Percentiles rank a stretch among this genome's conserved stretches.
Conservation (phyloP, 495 filamentous ascomycete genomes). For the Hamigera avellanea region DNA sequence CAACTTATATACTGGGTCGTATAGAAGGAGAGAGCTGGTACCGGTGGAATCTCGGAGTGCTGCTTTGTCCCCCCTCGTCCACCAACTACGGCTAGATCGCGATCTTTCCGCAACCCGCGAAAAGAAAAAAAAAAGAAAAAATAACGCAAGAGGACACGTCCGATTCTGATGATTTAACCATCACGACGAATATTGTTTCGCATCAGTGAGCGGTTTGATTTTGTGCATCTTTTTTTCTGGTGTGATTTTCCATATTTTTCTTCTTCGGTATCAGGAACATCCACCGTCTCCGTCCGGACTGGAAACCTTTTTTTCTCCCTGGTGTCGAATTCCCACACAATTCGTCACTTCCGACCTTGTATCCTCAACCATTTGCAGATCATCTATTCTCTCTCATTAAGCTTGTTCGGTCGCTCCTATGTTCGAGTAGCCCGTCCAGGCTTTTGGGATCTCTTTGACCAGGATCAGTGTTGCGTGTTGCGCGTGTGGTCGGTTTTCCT, state of each 20-base stretch:
- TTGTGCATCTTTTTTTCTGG: slow-evolving; percentile 3
- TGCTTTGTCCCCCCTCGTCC: not conserved
- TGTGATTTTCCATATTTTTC: no score
- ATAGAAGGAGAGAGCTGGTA: no score
- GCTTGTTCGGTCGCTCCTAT: slow-evolving; percentile 22
- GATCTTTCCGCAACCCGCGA: not conserved
- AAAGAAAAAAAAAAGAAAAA: slow-evolving; percentile 14
- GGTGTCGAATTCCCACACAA: slow-evolving; percentile 10
- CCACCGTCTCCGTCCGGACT: slow-evolving; percentile 15
- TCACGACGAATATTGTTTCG: slow-evolving; percentile 13
- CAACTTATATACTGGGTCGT: no score
- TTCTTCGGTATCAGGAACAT: slow-evolving; percentile 8
- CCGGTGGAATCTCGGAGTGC: no score
- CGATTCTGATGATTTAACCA: slow-evolving; percentile 14
- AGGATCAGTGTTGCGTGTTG: slow-evolving; percentile 2
- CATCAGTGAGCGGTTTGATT: slow-evolving; percentile 11
- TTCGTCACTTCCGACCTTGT: slow-evolving; percentile 11
- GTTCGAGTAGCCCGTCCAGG: slow-evolving; percentile 18
- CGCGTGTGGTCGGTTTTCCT: slow-evolving; percentile 22
- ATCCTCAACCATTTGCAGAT: slow-evolving; percentile 3
- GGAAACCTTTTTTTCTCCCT: slow-evolving; percentile 9
- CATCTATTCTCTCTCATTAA: slow-evolving; percentile 2
- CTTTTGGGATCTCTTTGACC: slow-evolving; percentile 16
- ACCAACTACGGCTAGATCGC: not conserved
- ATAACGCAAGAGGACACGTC: slow-evolving; percentile 19